phyloP scores from a whole-genome alignment of 2,329 filamentous ascomycete genomes.

The Aspergillus carbonarius region DNA sequence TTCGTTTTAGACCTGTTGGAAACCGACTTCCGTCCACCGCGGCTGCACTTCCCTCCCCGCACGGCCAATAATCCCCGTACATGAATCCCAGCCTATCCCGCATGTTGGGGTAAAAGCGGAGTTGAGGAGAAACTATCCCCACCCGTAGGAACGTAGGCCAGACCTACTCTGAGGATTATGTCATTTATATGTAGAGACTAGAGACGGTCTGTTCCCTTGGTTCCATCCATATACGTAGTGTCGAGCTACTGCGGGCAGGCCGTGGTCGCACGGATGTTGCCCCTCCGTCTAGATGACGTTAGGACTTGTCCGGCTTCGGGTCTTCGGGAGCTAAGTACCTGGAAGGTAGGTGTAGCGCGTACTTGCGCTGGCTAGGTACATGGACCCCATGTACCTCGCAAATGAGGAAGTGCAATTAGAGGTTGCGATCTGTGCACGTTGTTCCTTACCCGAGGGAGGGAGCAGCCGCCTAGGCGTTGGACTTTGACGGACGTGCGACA shows the following conservation, averaged over 20 bases:
- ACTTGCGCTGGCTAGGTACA: neutral
- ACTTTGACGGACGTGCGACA: neutral
- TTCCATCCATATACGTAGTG: neutral
- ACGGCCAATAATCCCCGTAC: neutral
- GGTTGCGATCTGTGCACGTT: slow-evolving; percentile 1
- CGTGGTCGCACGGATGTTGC: neutral
- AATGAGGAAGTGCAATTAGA: slow-evolving; percentile 1
- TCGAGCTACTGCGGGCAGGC: neutral
- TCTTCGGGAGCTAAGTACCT: neutral
- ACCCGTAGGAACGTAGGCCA: neutral
- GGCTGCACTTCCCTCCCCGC: neutral
- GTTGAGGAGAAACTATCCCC: neutral
- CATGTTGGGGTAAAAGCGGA: slow-evolving; percentile 7
- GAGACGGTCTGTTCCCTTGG: neutral
- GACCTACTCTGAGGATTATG: neutral
- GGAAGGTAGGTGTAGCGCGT: neutral
- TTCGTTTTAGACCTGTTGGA: neutral
- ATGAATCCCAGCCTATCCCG: neutral
- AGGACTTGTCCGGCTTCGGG: neutral
- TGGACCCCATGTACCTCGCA: neutral
- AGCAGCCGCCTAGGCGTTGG: neutral
- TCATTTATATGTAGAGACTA: neutral
- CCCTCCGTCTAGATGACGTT: neutral
- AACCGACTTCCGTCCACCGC: neutral
- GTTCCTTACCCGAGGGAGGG: slow-evolving; percentile 1